phyloP scores from a whole-genome alignment of 2,329 filamentous ascomycete species.

The Didymella pomorum region DNA sequence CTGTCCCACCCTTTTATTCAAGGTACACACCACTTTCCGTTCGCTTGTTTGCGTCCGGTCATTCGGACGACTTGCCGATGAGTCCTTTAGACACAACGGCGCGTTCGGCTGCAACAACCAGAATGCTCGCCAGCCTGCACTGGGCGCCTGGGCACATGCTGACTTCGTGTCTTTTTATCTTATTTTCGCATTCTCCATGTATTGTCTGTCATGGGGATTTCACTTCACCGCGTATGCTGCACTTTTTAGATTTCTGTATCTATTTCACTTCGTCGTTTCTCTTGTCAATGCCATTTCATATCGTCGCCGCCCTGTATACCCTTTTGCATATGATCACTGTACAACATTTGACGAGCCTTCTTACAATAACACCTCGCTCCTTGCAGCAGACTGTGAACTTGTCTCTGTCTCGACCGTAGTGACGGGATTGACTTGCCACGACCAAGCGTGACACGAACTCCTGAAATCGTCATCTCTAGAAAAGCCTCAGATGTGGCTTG shows the following conservation, averaged over 20 bases:
- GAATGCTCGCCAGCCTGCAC: neutral
- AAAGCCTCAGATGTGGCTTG: constrained; percentile 12
- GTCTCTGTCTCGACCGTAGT: neutral
- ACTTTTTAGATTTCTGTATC: constrained; percentile 28
- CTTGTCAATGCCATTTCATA: constrained; percentile 26
- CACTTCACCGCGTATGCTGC: neutral
- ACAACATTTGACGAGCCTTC: neutral
- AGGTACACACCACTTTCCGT: neutral
- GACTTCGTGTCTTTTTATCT: neutral
- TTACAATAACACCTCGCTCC: too few species aligned
- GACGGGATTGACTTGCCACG: constrained; percentile 1
- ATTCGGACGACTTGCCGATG: neutral
- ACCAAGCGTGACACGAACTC: neutral
- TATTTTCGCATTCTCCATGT: neutral
- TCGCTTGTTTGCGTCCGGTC: neutral
- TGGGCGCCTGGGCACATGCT: neutral
- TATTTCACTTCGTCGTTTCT: constrained; percentile 24
- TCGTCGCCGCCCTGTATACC: constrained; percentile 5
- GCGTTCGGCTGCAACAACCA: neutral
- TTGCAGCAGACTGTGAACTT: neutral
- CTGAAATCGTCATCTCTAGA: neutral
- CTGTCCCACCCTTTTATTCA: constrained; percentile 3
- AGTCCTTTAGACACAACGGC: neutral
- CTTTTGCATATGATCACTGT: constrained; percentile 2
- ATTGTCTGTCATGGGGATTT: neutral